phyloP scores from a whole-genome alignment of 331 rosid genomes.

The Pyracantha coccinea region DNA sequence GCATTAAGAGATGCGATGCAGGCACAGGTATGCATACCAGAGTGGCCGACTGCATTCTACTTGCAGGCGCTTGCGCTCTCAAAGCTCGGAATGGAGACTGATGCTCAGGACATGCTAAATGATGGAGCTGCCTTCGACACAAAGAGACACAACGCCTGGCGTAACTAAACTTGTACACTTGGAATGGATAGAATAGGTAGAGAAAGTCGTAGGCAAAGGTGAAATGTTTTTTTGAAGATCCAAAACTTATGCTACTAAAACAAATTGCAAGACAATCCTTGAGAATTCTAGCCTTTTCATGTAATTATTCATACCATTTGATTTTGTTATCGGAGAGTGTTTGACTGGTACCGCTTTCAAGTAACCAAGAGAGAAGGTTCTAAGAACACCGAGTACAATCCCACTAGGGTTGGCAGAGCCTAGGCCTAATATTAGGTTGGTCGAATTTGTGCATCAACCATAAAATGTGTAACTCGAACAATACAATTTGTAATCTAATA shows the following conservation, averaged over 20 bases:
- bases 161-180: constrained; percentile 6
- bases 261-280: not conserved
- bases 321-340: too few species aligned
- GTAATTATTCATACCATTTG: not conserved
- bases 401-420: too few species aligned
- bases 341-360: too few species aligned
- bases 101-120: constrained; percentile 92
- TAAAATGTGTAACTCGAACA: too few species aligned
- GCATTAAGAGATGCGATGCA: constrained; percentile 95
- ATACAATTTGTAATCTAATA: too few species aligned
- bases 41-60: constrained; percentile 98
- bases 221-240: not conserved
- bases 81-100: constrained; percentile 94
- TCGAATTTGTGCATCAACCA: too few species aligned
- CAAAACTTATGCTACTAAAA: not conserved
- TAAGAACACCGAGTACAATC: too few species aligned
- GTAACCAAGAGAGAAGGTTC: too few species aligned
- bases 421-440: too few species aligned
- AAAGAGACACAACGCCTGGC: constrained; percentile 46
- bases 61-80: constrained; percentile 92
- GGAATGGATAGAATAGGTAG: constrained; percentile 8
- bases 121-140: constrained; percentile 68
- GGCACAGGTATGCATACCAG: constrained; percentile 94
- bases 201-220: not conserved
- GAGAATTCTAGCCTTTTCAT: not conserved